Base-by-base conservation (phyloP, 164 flowering plant genomes). In the Warburgia ugandensis region DNA sequence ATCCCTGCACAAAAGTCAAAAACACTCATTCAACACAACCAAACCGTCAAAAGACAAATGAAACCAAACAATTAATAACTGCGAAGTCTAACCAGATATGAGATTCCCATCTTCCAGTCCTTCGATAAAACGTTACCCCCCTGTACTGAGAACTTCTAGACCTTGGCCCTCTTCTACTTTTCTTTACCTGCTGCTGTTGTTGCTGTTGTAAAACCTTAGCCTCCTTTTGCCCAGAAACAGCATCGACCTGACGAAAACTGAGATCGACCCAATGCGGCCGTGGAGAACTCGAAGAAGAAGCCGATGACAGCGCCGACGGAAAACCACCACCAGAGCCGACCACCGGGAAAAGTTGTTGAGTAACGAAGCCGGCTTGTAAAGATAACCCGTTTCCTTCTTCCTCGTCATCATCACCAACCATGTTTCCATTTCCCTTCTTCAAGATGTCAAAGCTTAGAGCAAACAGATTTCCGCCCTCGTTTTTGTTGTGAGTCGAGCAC, bases 81-180 rank as follows among this genome's bases (percentile, higher is more conserved):
- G 20, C n/a, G 23, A 16, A 22, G 2, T 0, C 48, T 21, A 45
- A 58, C 97, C 97, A 89, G 26, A 89, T 89, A 64, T 89, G 97
- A 1, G 97, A 89, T 57, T 89, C 97, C 94, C 97, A 88, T 58
- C 97, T 62, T 10, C 97, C 91, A 12, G 97, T 86, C 66, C 97
- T 59, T 46, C 97, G 67, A 55, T 90, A 90, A 59, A 90, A 90
- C 13, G 97, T 86, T 27, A 90, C 97, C 11, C 97, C 97, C 20
- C 95, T 60, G 55, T 84, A 90, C 72, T 90, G 91, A 2, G 95
- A 86, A 68, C 95, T 90, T 50, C 94, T 62, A 1, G 97, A 90
- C 79, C 91, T 70, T n/a, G 97, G 97, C 2, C 97, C 97, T 1
- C 97, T 62, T 48, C 97, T 53, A 41, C 97, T 86, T 73, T 83